phyloP scores from a whole-genome alignment of 2,329 filamentous ascomycete species.

The Fusarium albosuccineum region DNA sequence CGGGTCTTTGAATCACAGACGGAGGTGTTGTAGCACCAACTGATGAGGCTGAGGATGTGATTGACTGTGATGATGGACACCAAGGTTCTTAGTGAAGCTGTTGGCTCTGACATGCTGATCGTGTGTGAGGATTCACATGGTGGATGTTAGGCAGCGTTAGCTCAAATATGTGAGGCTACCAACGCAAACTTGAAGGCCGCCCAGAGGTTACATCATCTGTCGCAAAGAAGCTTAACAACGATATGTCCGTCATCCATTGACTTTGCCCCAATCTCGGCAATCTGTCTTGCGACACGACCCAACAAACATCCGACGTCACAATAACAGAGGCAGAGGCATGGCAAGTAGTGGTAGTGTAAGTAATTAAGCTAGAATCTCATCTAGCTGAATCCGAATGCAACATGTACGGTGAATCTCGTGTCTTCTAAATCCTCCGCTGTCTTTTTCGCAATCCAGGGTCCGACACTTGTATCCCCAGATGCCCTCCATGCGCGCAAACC shows the following conservation, averaged over 20 bases:
- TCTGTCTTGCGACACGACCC: not conserved
- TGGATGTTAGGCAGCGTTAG: too few species aligned
- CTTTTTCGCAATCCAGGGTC: conserved; percentile 16
- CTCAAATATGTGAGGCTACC: too few species aligned
- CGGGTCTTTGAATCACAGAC: too few species aligned
- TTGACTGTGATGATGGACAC: not conserved
- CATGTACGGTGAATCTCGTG: conserved; percentile 7
- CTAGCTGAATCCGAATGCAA: conserved; percentile 14
- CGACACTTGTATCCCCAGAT: conserved; percentile 22
- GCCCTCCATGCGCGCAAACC: not conserved
- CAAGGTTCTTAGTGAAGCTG: not conserved
- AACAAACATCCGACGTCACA: not conserved
- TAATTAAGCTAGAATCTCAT: conserved; percentile 13
- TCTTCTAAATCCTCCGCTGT: conserved; percentile 39
- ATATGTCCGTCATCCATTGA: too few species aligned
- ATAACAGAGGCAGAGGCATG: not conserved
- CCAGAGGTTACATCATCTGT: too few species aligned
- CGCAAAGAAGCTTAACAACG: too few species aligned
- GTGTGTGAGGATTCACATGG: too few species aligned
- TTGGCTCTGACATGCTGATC: too few species aligned
- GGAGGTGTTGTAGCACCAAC: too few species aligned
- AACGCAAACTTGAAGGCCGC: too few species aligned
- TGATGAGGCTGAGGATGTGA: not conserved
- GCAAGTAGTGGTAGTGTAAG: not conserved
- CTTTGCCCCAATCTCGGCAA: conserved; percentile 2